Evolutionary conservation across 2,329 filamentous ascomycete species (phyloP).

Genomic region (Magnaporthiopsis rhizophila): DNA sequence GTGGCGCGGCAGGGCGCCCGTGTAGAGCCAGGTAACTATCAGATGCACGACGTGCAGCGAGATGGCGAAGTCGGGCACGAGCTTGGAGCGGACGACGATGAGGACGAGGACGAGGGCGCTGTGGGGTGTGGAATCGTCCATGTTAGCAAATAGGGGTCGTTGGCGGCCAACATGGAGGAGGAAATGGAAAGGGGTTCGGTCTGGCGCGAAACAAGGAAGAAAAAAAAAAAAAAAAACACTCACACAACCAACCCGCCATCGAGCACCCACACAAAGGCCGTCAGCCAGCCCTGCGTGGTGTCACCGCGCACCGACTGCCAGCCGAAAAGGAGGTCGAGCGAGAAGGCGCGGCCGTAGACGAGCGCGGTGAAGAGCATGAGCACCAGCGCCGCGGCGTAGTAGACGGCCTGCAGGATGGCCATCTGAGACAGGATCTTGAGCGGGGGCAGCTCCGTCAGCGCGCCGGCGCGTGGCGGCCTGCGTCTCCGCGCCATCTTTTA

Average conservation of each 20-base stretch:
- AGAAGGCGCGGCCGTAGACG: constrained; percentile 48
- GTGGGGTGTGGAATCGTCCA: constrained; percentile 5
- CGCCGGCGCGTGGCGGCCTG: constrained; percentile 51
- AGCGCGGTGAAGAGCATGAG: constrained; percentile 51
- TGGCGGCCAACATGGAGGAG: background rate
- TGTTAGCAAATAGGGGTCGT: background rate
- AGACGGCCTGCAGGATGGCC: constrained; percentile 45
- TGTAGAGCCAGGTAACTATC: constrained; percentile 58
- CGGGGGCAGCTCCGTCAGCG: constrained; percentile 52
- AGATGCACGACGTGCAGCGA: constrained; percentile 49
- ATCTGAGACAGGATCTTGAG: constrained; percentile 54
- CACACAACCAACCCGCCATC: constrained; percentile 46
- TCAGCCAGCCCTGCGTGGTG: constrained; percentile 53
- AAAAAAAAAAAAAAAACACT: constrained; percentile 16
- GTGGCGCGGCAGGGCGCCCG: constrained; percentile 65
- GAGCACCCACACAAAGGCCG: constrained; percentile 50
- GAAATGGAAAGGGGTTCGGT: background rate
- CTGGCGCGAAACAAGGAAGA: background rate
- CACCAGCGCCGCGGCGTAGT: constrained; percentile 42
- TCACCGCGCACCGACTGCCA: constrained; percentile 53
- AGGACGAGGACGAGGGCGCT: constrained; percentile 79
- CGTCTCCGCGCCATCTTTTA: constrained; percentile 45
- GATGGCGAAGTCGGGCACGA: constrained; percentile 83
- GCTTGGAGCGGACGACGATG: constrained; percentile 80
- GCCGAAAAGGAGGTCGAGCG: constrained; percentile 45